Base-by-base conservation (phyloP, 1,284 basidiomycete species). In the Trichosporon sp. region DNA sequence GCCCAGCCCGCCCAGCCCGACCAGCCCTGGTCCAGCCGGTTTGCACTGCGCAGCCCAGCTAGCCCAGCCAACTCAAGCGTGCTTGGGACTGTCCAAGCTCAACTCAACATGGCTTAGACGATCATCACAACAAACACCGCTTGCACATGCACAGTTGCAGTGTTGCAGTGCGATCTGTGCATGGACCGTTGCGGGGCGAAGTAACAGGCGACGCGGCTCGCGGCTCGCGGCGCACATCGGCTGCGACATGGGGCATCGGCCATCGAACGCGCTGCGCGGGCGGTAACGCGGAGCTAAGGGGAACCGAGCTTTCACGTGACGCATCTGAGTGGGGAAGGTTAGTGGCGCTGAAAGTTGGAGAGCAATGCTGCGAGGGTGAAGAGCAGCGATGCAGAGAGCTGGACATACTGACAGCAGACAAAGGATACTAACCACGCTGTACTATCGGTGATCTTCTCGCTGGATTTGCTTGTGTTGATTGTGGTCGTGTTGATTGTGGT, bases 181-280 rank as follows among this genome's bases (percentile, higher is more conserved):
- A 21, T 54, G 19, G 51, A 12, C 8, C 51, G 51, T 26, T 16
- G 48, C 16, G n/a, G 8, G 11, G 51, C 19, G 19, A 54, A 54
- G 51, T 19, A 19, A 54, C 51, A 54, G 51, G 51, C 51, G 26
- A 26, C 26, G 26, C 26, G 26, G 26, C 26, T 26, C 26, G 26
- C 26, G 26, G 26, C 26, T 26, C 26, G 26, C 26, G 21, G 35
- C 35, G 35, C 35, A 10, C 35, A 37, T 19, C 51, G 51, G 51
- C 51, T 54, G 51, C 51, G 51, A 21, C 51, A 54, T 54, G 19
- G 51, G 51, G 26, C 26, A 26, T 54, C 51, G 51, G 26, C 21
- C 51, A 21, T 19, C 19, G 26, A 54, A 54, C 51, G 51, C 51
- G 51, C 51, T 54, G 51, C 51, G 51, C 51, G 51, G 51, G 51